phyloP scores from a whole-genome alignment of 768 basidiomycete genomes.

The Mycena haematopus region DNA sequence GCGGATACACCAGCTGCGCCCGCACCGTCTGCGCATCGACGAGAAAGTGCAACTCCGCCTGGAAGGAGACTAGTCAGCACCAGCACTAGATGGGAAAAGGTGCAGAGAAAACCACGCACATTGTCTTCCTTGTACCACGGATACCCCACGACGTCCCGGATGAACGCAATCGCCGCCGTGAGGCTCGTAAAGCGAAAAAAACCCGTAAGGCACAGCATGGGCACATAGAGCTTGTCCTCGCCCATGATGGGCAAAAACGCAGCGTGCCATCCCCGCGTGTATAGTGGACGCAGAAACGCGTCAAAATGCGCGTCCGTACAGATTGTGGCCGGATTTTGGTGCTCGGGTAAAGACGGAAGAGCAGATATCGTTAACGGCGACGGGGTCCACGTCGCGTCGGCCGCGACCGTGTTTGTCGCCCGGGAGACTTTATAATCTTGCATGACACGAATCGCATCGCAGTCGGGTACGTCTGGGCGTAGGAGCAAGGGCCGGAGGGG shows the following conservation, averaged over 20 bases:
- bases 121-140: conserved; percentile 22
- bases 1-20: conserved; percentile 22
- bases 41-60: conserved; percentile 25
- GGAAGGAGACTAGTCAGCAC: neutral
- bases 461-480: conserved; percentile 5
- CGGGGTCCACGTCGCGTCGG: conserved; percentile 8
- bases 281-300: conserved; percentile 15
- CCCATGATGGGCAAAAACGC: conserved; percentile 20
- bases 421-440: neutral
- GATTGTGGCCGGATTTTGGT: neutral
- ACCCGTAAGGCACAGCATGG: conserved; percentile 12
- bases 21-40: conserved; percentile 25
- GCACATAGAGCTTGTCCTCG: conserved; percentile 12
- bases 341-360: conserved; percentile 1
- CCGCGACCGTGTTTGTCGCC: neutral
- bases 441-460: neutral
- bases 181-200: conserved; percentile 22
- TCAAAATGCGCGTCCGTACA: conserved; percentile 21
- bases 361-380: neutral
- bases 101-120: neutral
- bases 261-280: conserved; percentile 22
- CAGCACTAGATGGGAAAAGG: neutral
- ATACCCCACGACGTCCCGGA: conserved; percentile 14
- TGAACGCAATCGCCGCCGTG: conserved; percentile 7
- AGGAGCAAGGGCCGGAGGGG: conserved; percentile 7